Percentiles rank a stretch among this genome's conserved stretches.
Conservation (phyloP, 75 land plant species). For the Sequoiadendron giganteum region DNA sequence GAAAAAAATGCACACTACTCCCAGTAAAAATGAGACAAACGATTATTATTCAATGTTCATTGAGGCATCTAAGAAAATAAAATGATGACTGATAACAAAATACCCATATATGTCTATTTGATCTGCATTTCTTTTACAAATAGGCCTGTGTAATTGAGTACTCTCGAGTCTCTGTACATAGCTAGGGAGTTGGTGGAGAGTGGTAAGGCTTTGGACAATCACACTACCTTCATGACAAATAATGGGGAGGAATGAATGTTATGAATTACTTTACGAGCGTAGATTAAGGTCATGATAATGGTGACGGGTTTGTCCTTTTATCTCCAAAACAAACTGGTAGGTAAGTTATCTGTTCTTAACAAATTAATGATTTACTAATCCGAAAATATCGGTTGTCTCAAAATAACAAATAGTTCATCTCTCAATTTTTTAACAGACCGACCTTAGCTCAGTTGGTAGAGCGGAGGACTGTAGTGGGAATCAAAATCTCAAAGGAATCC, state of each 20-base stretch:
- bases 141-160: background rate
- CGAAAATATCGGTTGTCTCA: no score
- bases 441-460: constrained; percentile 15
- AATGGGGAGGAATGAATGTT: background rate
- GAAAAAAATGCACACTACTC: background rate
- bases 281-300: background rate
- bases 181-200: background rate
- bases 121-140: background rate
- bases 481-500: constrained; percentile 10
- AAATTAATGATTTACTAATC: no score
- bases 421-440: background rate
- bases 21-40: background rate
- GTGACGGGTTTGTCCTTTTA: background rate
- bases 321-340: background rate
- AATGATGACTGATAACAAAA: no score
- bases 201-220: background rate
- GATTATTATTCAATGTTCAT: background rate
- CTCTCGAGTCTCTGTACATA: background rate
- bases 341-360: background rate
- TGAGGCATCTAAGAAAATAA: background rate
- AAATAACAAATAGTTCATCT: no score
- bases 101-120: background rate
- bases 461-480: constrained; percentile 11
- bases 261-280: background rate
- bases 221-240: background rate